phyloP scores from a whole-genome alignment of 169 alveolate genomes.

The Toxoplasma gondii region DNA sequence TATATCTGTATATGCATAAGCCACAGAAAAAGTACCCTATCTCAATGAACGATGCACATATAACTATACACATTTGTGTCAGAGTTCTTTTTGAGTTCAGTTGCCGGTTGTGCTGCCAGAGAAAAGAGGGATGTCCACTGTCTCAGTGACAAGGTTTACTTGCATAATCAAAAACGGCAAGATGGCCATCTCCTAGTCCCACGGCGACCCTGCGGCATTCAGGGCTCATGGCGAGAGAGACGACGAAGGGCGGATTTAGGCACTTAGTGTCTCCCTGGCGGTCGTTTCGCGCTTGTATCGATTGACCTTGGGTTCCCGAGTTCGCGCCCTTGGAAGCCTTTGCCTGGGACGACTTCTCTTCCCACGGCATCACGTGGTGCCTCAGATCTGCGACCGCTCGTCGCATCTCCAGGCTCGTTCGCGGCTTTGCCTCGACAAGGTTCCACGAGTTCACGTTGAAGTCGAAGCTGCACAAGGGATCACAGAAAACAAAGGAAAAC shows the following conservation, averaged over 20 bases:
- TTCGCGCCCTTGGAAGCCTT: not conserved
- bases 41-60: too few relatives aligned
- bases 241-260: constrained; percentile 31
- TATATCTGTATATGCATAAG: too few relatives aligned
- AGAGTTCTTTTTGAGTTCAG: too few relatives aligned
- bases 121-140: too few relatives aligned
- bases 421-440: constrained; percentile 9
- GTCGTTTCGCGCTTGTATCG: not conserved
- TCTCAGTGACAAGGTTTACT: not conserved
- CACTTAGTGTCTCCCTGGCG: not conserved
- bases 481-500: not conserved
- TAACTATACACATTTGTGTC: too few relatives aligned
- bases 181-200: not conserved
- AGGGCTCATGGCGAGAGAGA: not conserved
- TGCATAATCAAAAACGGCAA: not conserved
- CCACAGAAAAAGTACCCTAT: too few relatives aligned
- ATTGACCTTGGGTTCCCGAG: not conserved
- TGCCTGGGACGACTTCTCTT: not conserved
- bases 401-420: not conserved
- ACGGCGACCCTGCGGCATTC: not conserved
- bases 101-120: too few relatives aligned
- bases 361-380: constrained; percentile 27
- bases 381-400: not conserved
- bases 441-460: constrained; percentile 10
- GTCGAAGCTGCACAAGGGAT: not conserved